phyloP scores from a whole-genome alignment of 176 grass and related monocot genomes.

The Lolium perenne region DNA sequence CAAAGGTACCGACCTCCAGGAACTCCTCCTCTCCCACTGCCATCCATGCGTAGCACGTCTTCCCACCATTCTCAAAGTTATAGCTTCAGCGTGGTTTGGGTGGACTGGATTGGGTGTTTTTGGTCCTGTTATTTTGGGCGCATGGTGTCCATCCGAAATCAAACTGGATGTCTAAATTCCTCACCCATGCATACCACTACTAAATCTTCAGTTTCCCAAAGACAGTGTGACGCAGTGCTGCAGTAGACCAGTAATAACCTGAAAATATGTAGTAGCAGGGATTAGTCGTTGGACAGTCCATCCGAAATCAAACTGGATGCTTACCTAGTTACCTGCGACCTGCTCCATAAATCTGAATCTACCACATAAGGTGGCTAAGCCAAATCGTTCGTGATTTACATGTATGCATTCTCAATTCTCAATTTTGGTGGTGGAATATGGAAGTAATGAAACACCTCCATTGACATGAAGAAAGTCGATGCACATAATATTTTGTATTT shows the following conservation, averaged over 20 bases:
- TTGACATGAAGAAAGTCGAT: background rate
- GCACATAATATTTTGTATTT: slow-evolving; percentile 17
- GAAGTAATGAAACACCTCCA: background rate
- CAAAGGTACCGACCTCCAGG: slow-evolving; percentile 46
- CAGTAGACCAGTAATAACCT: background rate
- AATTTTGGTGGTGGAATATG: background rate
- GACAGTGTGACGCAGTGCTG: background rate
- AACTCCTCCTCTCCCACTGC: background rate
- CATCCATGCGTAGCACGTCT: background rate
- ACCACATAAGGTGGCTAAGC: background rate
- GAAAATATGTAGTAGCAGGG: background rate
- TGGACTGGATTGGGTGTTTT: slow-evolving; percentile 13
- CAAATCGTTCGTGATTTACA: background rate
- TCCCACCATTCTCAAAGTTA: background rate
- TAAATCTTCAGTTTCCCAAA: background rate
- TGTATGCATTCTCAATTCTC: background rate
- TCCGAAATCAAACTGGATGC: too few species aligned
- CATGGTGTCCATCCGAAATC: background rate
- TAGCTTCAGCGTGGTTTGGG: background rate
- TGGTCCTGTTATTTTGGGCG: background rate
- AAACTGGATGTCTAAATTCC: background rate
- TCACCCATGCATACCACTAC: background rate
- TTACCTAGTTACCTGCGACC: background rate
- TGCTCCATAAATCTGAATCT: background rate
- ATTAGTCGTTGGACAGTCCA: background rate